Base-by-base conservation (phyloP, 768 basidiomycete species). In the Calocybe gangraenosa region DNA sequence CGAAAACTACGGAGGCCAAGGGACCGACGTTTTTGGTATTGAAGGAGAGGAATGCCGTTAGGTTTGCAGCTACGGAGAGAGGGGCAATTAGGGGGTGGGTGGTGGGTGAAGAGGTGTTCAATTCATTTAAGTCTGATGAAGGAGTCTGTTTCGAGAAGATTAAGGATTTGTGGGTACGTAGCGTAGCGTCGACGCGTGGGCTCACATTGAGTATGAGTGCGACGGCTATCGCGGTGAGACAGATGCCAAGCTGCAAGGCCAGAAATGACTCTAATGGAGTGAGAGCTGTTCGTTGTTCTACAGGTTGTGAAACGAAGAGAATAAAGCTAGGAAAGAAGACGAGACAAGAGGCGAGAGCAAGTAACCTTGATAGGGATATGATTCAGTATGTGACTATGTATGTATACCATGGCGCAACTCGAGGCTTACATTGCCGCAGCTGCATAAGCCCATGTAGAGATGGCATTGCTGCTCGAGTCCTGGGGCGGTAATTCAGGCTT, bases 231-330 rank as follows among this genome's bases (percentile, higher is more conserved):
- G 76, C 75, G 36, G 71, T 66, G 11, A 88, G 68, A 53, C 80
- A 65, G 36, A 90, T 70, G 14, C 81, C 84, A 44, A 83, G 70
- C 30, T 87, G 81, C n/a, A 76, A 58, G 11, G 81, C 71, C 35
- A 92, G 74, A 63, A 84, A 88, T 18, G 70, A 65, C 58, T 91
- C 88, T 25, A 91, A 71, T 2, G 79, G 65, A 2, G 87, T 86
- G 39, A 88, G 71, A 15, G 62, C 54, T 22, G 62, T 37, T 40
- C 51, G 63, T 37, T 73, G 67, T 9, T 65, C 65, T 7, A 62
- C 63, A 2, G 75, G 66, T 45, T 75, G 73, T 10, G 84, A 71
- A 42, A 87, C 64, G 60, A 89, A 87, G 40, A 88, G 73, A 23
- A 89, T 66, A 39, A 89, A 58, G 21, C 78, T 74, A 43, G 88